These are phyloP conservation scores for Didymella keratinophila DNA, from an alignment of 2,329 filamentous ascomycete species.

Conservation along the genomic window DNA sequence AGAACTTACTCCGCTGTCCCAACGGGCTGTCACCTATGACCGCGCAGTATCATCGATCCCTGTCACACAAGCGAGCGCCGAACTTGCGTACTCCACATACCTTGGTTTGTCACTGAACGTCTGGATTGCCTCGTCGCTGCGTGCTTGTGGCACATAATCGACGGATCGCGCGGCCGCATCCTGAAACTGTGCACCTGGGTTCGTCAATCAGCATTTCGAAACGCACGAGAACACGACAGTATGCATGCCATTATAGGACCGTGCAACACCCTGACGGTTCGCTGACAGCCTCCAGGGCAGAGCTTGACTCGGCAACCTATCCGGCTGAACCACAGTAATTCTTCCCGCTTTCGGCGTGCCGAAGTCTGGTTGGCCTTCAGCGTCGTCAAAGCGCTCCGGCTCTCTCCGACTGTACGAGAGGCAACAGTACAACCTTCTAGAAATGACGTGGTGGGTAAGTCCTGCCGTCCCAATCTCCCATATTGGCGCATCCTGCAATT, in stretches of 20 bases:
- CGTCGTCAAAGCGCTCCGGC: slow-evolving; percentile 4
- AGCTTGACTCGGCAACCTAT: slow-evolving; percentile 14
- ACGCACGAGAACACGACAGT: slow-evolving; percentile 7
- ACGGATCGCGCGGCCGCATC: slow-evolving; percentile 8
- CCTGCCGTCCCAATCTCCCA: slow-evolving; percentile 17
- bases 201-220: slow-evolving; percentile 6
- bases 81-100: background rate
- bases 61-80: slow-evolving; percentile 5
- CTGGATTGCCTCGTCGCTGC: slow-evolving; percentile 8
- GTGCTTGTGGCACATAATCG: slow-evolving; percentile 9
- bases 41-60: slow-evolving; percentile 4
- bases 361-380: slow-evolving; percentile 1
- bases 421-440: slow-evolving; percentile 1
- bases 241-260: slow-evolving; percentile 7
- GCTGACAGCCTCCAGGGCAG: slow-evolving; percentile 6
- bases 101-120: background rate
- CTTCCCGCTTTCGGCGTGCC: slow-evolving; percentile 10
- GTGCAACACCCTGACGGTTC: slow-evolving; percentile 1
- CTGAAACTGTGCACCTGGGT: slow-evolving; percentile 7
- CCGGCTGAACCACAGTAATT: slow-evolving; percentile 1
- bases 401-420: slow-evolving; percentile 4
- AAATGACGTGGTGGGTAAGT: slow-evolving; percentile 6
- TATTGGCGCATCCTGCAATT: slow-evolving; percentile 11
- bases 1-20: slow-evolving; percentile 12
- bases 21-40: slow-evolving; percentile 12